These are phyloP conservation scores for Dendrothele bispora DNA, from an alignment of 768 basidiomycete species.

Conservation along the genomic window DNA sequence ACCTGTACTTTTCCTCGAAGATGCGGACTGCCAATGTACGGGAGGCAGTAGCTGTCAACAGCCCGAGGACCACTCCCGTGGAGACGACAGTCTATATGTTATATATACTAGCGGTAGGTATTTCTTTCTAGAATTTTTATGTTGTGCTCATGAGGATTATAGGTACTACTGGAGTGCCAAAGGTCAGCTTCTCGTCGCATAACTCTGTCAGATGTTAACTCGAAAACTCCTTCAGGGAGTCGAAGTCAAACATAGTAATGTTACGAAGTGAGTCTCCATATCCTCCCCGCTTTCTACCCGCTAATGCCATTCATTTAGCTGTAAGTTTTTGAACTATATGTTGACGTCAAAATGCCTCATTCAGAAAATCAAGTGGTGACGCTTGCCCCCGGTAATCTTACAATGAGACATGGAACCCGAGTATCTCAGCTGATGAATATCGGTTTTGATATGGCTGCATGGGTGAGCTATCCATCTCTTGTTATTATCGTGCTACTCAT, in stretches of 20 bases:
- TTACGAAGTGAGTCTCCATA: constrained; percentile 61
- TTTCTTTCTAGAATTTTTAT: constrained; percentile 9
- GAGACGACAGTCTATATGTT: constrained; percentile 51
- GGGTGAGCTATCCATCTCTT: constrained; percentile 18
- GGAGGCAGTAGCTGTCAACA: constrained; percentile 23
- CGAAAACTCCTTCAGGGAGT: no score
- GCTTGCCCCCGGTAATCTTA: constrained; percentile 39
- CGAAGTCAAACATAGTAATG: constrained; percentile 57
- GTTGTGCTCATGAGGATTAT: background rate
- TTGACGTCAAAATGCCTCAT: no score
- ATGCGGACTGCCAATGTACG: constrained; percentile 25
- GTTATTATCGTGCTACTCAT: background rate
- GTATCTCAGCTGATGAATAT: constrained; percentile 46
- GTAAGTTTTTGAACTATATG: no score
- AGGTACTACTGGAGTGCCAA: constrained; percentile 59
- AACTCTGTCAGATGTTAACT: no score
- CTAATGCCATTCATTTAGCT: background rate
- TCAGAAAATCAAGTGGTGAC: constrained; percentile 33
- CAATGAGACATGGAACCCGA: constrained; percentile 38
- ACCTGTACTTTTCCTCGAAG: constrained; percentile 32
- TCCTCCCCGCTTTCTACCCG: background rate
- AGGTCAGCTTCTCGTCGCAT: constrained; percentile 39
- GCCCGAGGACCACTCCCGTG: constrained; percentile 36
- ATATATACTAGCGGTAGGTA: constrained; percentile 60
- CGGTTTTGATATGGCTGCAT: constrained; percentile 48